Conservation (phyloP, 495 filamentous ascomycete species). For the Recurvomyces mirabilis region DNA sequence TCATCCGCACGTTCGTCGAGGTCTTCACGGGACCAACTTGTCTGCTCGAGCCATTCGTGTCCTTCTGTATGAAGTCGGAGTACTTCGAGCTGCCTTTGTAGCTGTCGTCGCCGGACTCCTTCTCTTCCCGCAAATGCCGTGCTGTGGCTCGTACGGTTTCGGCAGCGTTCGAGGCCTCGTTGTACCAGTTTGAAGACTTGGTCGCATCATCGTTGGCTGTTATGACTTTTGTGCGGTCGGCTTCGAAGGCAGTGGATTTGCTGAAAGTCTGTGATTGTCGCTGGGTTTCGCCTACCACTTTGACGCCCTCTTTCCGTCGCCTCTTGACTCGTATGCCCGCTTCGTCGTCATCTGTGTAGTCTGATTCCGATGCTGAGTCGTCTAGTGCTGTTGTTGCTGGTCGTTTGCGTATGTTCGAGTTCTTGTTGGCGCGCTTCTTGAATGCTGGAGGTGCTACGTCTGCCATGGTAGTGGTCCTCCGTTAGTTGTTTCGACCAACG, state of each 20-base stretch:
- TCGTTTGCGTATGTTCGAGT: constrained; percentile 68
- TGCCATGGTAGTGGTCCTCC: constrained; percentile 17
- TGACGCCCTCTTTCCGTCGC: constrained; percentile 49
- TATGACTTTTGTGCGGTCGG: constrained; percentile 47
- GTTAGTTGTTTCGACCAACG: too few species aligned
- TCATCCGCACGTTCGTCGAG: constrained; percentile 78
- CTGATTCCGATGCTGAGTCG: constrained; percentile 50
- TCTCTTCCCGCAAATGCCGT: constrained; percentile 20
- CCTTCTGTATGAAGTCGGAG: constrained; percentile 65
- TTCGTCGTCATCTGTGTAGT: constrained; percentile 69
- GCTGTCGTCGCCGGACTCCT: constrained; percentile 42
- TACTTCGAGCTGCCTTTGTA: constrained; percentile 69
- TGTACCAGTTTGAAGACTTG: constrained; percentile 83
- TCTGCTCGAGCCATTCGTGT: constrained; percentile 42
- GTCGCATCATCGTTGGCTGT: constrained; percentile 77
- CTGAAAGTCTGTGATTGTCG: constrained; percentile 39
- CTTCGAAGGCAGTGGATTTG: constrained; percentile 38
- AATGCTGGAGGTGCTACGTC: constrained; percentile 44
- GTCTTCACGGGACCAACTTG: constrained; percentile 76
- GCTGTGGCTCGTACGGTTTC: constrained; percentile 51
- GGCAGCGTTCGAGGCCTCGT: constrained; percentile 45
- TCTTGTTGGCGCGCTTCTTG: constrained; percentile 73
- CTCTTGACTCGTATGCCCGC: constrained; percentile 65
- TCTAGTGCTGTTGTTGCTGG: constrained; percentile 67
- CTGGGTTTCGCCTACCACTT: constrained; percentile 45